A percentile compares a stretch with the other conserved stretches of the same genome.
phyloP scores from a whole-genome alignment of 2,329 filamentous ascomycete genomes.

The Claviceps pazoutovae region DNA sequence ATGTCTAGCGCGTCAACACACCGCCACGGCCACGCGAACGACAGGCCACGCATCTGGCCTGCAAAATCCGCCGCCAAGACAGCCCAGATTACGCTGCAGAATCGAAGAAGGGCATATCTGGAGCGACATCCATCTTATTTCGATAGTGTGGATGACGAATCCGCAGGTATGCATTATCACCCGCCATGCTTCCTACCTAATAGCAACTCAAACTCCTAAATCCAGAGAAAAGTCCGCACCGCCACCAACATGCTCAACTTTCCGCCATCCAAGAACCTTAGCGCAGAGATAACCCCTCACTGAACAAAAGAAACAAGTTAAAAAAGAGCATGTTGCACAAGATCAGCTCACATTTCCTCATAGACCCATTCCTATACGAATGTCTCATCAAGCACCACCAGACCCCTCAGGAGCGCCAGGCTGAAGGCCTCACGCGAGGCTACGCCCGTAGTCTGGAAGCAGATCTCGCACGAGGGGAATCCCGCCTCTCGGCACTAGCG shows the following conservation, averaged over 20 bases:
- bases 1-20: neutral
- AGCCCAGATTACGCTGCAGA: slow-evolving; percentile 47
- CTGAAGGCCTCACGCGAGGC: slow-evolving; percentile 58
- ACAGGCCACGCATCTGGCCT: slow-evolving; percentile 30
- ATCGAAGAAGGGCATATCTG: slow-evolving; percentile 65
- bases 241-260: no score
- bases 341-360: neutral
- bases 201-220: no score
- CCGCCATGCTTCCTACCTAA: no score
- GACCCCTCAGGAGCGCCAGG: slow-evolving; percentile 56
- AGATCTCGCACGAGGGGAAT: slow-evolving; percentile 63
- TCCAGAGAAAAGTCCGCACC: no score
- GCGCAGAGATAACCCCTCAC: no score
- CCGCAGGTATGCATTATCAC: slow-evolving; percentile 28
- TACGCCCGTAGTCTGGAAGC: slow-evolving; percentile 69
- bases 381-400: slow-evolving; percentile 66
- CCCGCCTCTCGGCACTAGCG: slow-evolving; percentile 47
- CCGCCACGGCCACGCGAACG: slow-evolving; percentile 1
- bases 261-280: no score
- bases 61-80: slow-evolving; percentile 26
- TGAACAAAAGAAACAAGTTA: no score
- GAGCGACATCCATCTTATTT: slow-evolving; percentile 63
- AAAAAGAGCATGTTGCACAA: no score
- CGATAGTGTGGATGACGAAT: slow-evolving; percentile 36
- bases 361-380: slow-evolving; percentile 72